phyloP scores from a whole-genome alignment of 2,329 filamentous ascomycete genomes.

The Alternaria atra region DNA sequence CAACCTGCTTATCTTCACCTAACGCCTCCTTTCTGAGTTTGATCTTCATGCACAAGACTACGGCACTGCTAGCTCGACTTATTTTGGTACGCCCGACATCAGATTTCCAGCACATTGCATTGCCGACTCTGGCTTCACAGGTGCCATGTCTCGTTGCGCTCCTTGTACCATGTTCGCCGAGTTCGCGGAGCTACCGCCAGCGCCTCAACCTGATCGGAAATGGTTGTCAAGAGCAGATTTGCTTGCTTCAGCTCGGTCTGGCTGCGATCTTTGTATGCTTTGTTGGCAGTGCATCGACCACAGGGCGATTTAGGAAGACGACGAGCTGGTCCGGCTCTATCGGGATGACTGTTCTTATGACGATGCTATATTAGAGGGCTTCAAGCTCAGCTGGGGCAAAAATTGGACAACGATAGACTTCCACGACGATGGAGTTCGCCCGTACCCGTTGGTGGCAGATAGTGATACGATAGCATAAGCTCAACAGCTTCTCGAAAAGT shows the following conservation, averaged over 20 bases:
- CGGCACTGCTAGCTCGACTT: background rate
- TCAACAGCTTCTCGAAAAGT: background rate
- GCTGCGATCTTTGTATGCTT: background rate
- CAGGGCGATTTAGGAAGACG: background rate
- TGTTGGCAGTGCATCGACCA: background rate
- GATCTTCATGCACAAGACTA: background rate
- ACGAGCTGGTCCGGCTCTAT: background rate
- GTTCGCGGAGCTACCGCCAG: background rate
- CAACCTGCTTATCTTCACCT: too few relatives aligned
- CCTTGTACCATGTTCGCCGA: background rate
- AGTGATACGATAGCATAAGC: background rate
- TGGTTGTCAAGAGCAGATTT: background rate
- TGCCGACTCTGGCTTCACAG: background rate
- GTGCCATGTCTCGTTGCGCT: background rate
- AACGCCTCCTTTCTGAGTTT: too few relatives aligned
- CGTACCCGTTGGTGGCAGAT: background rate
- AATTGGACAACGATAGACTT: too few relatives aligned
- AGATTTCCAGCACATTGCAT: background rate
- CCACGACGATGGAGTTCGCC: background rate
- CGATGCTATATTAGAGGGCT: too few relatives aligned
- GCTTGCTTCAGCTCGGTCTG: background rate
- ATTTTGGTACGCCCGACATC: background rate
- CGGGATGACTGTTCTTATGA: background rate
- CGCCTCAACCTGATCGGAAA: background rate
- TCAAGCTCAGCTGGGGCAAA: too few relatives aligned